Evolutionary conservation across 2,329 filamentous ascomycete species (phyloP).

Genomic region (Neofusicoccum sp.): DNA sequence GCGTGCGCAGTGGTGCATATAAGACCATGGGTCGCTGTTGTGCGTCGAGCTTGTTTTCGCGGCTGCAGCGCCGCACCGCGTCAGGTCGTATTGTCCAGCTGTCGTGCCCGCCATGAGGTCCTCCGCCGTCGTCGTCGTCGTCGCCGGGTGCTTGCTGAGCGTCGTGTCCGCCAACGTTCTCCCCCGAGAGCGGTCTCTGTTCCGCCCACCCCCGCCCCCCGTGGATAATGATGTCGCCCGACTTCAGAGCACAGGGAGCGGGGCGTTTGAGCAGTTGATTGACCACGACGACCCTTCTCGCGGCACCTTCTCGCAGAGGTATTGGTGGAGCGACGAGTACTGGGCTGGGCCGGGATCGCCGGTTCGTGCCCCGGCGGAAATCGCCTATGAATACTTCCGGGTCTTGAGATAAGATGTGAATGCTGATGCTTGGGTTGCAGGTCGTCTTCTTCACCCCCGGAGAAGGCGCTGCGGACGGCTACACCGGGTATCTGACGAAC

Average conservation of each 20-base stretch:
- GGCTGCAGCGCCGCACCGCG: too few species aligned
- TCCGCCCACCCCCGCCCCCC: conserved; percentile 1
- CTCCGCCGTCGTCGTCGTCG: not conserved
- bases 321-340: conserved; percentile 52
- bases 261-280: conserved; percentile 54
- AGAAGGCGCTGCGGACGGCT: conserved; percentile 48
- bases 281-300: conserved; percentile 58
- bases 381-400: too few species aligned
- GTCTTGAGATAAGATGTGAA: too few species aligned
- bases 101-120: not conserved
- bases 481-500: conserved; percentile 53
- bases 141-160: not conserved
- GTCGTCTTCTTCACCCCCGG: conserved; percentile 53
- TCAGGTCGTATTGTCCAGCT: too few species aligned
- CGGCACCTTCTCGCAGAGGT: conserved; percentile 56
- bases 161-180: not conserved
- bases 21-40: too few species aligned
- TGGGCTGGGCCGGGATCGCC: conserved; percentile 57
- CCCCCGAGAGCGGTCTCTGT: not conserved
- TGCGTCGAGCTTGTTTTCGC: too few species aligned
- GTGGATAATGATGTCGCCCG: not conserved
- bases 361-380: conserved; percentile 31
- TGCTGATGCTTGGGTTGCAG: not conserved
- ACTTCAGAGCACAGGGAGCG: not conserved
- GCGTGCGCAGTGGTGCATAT: too few species aligned